Conservation (phyloP, 805 yeast genomes). For the Hanseniaspora taiwanica region DNA sequence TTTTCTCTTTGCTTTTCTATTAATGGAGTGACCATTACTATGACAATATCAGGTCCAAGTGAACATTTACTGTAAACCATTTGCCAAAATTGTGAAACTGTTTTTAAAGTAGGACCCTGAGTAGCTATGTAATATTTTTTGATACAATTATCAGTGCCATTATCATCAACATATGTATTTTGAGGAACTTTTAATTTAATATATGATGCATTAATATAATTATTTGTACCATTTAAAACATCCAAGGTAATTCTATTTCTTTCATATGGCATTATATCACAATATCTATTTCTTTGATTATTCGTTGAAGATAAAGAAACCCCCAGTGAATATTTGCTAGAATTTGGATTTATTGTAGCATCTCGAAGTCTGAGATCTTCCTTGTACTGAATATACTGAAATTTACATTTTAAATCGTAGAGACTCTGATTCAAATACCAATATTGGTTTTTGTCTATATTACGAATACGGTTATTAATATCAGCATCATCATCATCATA, state of each 20-base stretch:
- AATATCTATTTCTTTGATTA: conserved; percentile 40
- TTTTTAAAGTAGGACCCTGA: conserved; percentile 67
- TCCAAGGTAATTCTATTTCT: conserved; percentile 36
- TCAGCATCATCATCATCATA: too few species aligned
- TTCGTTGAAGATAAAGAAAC: conserved; percentile 14
- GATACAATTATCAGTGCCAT: too few species aligned
- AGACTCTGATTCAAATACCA: conserved; percentile 19
- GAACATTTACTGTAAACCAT: conserved; percentile 53
- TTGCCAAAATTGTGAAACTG: conserved; percentile 83
- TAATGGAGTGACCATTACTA: conserved; percentile 68
- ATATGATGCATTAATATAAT: conserved; percentile 81
- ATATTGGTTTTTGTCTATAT: conserved; percentile 9
- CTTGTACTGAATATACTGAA: conserved; percentile 21
- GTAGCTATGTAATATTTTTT: conserved; percentile 44
- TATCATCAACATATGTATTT: too few species aligned
- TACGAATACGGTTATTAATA: too few species aligned
- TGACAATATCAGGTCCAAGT: conserved; percentile 32
- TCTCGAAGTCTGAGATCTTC: conserved; percentile 28
- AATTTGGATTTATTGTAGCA: conserved; percentile 17
- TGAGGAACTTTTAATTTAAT: conserved; percentile 24
- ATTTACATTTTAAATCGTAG: conserved; percentile 16
- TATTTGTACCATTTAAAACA: conserved; percentile 22
- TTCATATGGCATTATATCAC: conserved; percentile 56
- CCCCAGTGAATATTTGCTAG: conserved; percentile 21
- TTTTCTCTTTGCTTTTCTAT: conserved; percentile 58